phyloP scores from a whole-genome alignment of 140 eudicot genomes.

The Erigeron philadelphicus region DNA sequence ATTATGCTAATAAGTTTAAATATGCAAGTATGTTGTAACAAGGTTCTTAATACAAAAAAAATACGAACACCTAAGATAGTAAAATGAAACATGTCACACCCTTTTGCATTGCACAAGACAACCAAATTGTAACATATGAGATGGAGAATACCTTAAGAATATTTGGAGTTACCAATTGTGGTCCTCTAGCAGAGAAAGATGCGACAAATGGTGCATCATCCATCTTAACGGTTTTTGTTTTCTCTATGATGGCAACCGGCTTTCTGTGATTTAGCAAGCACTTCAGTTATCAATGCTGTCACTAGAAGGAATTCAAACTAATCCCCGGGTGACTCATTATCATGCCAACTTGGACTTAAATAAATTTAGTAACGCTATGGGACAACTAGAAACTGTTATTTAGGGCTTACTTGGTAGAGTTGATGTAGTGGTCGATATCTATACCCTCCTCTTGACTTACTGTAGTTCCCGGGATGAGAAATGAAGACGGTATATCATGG shows the following conservation, averaged over 20 bases:
- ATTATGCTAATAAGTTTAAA: too few species aligned
- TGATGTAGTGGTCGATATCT: constrained; percentile 56
- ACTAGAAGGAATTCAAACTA: not conserved
- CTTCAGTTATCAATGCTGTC: not conserved
- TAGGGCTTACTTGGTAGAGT: constrained; percentile 54
- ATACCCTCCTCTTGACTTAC: constrained; percentile 36
- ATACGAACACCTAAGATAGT: too few species aligned
- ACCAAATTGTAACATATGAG: not conserved
- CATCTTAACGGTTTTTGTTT: constrained; percentile 35
- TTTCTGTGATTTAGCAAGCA: constrained; percentile 26
- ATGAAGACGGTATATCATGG: constrained; percentile 39
- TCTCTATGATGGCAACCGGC: constrained; percentile 45
- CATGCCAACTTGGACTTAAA: not conserved
- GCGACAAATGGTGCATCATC: constrained; percentile 53
- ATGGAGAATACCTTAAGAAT: constrained; percentile 59
- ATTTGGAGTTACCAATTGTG: constrained; percentile 40
- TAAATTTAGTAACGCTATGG: not conserved
- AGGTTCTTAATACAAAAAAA: too few species aligned
- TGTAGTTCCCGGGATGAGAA: constrained; percentile 43
- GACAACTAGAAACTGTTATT: not conserved
- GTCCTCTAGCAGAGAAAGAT: constrained; percentile 80
- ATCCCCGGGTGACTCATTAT: not conserved
- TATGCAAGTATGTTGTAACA: too few species aligned
- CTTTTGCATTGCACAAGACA: not conserved
- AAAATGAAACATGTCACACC: too few species aligned